Evolutionary conservation across 108 stramenopile species (phyloP).

Genomic region (Conticribra weissflogii): DNA sequence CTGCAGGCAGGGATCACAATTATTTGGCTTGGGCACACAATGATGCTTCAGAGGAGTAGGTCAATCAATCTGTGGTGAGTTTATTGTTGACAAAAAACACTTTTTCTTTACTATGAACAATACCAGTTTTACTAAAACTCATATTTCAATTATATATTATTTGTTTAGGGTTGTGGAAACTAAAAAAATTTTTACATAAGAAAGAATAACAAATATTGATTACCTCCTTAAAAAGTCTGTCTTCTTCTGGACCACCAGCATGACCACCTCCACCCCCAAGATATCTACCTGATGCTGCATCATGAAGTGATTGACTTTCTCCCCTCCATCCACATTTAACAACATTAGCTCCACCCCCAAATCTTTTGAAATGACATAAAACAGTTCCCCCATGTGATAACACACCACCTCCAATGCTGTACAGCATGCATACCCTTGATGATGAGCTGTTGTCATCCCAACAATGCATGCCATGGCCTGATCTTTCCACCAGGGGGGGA

Average conservation of each 20-base stretch:
- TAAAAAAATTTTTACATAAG: too few relatives aligned
- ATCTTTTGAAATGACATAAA: conserved; percentile 90
- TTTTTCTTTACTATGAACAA: too few relatives aligned
- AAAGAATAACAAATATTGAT: too few relatives aligned
- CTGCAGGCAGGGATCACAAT: too few relatives aligned
- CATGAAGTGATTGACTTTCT: conserved; percentile 87
- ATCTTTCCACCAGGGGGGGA: conserved; percentile 95
- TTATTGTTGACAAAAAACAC: too few relatives aligned
- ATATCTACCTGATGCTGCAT: conserved; percentile 99
- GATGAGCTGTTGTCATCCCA: conserved; percentile 89
- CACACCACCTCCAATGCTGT: conserved; percentile 96
- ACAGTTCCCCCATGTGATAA: conserved; percentile 90
- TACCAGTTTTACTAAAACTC: too few relatives aligned
- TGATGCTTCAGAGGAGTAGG: too few relatives aligned
- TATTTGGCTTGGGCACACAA: too few relatives aligned
- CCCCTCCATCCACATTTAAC: conserved; percentile 95
- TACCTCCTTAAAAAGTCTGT: too few relatives aligned
- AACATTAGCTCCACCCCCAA: conserved; percentile 64
- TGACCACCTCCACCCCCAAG: conserved; percentile 80
- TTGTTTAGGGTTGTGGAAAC: too few relatives aligned
- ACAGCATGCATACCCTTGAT: conserved; percentile 87
- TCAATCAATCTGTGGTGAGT: too few relatives aligned
- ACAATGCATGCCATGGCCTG: conserved; percentile 95
- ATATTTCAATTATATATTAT: too few relatives aligned
- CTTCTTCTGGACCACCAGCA: conserved; percentile 88